Conservation (phyloP, 306 rosid species). For the Senna siamea region DNA sequence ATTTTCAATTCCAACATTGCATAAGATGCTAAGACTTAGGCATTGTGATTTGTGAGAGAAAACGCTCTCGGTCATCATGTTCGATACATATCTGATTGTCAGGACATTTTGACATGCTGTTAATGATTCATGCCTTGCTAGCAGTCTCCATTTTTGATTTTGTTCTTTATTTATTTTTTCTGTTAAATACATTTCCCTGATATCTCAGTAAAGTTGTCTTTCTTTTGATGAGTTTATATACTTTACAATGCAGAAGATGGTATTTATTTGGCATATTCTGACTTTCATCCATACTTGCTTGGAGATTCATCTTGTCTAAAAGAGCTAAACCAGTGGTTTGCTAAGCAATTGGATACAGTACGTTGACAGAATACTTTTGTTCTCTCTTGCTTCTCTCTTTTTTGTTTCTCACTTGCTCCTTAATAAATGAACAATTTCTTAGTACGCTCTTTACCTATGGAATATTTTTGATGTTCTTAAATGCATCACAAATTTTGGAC, state of each 20-base stretch:
- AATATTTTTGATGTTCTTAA: too few relatives aligned
- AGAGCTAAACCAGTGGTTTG: conserved; percentile 95
- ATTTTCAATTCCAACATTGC: not conserved
- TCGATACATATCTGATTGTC: not conserved
- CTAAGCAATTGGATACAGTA: conserved; percentile 94
- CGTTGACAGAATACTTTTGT: conserved; percentile 25
- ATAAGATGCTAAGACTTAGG: conserved; percentile 8
- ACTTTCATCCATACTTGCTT: conserved; percentile 77
- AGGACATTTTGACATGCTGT: not conserved
- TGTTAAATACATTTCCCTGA: not conserved
- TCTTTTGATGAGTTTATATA: conserved; percentile 37
- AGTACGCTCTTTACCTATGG: not conserved
- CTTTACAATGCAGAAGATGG: conserved; percentile 77
- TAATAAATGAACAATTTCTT: conserved; percentile 6
- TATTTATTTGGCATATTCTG: conserved; percentile 89
- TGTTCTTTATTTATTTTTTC: not conserved
- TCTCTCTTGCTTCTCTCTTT: conserved; percentile 11
- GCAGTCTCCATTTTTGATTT: not conserved
- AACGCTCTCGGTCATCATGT: conserved; percentile 11
- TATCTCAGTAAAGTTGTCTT: conserved; percentile 21
- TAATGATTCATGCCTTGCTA: conserved; percentile 14
- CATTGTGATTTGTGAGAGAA: conserved; percentile 15
- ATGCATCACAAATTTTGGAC: too few relatives aligned
- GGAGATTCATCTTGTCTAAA: conserved; percentile 87
- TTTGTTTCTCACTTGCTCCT: not conserved